phyloP scores from a whole-genome alignment of 2,329 filamentous ascomycete species.

The Diaporthe aspalathi region DNA sequence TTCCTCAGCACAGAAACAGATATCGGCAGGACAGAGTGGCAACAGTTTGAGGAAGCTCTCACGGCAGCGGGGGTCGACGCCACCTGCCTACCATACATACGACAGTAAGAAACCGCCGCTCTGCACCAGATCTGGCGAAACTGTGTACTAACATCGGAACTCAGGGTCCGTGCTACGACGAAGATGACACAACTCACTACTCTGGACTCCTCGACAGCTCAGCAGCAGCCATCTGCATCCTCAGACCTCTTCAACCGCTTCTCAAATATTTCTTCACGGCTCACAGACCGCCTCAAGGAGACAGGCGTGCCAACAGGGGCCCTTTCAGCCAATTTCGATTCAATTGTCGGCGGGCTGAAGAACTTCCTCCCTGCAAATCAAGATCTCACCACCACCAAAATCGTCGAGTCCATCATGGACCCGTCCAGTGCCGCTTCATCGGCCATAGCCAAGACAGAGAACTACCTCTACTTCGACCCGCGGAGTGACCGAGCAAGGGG shows the following conservation, averaged over 20 bases:
- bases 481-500: slow-evolving; percentile 92
- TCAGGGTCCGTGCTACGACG: slow-evolving; percentile 88
- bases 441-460: slow-evolving; percentile 95
- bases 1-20: slow-evolving; percentile 94
- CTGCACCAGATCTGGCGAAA: slow-evolving; percentile 12
- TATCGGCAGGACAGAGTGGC: slow-evolving; percentile 82
- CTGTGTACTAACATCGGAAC: slow-evolving; percentile 43
- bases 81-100: slow-evolving; percentile 84
- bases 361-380: slow-evolving; percentile 97
- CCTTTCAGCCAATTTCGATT: slow-evolving; percentile 85
- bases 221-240: slow-evolving; percentile 68
- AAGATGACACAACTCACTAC: slow-evolving; percentile 99
- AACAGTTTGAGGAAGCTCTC: slow-evolving; percentile 86
- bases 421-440: slow-evolving; percentile 88
- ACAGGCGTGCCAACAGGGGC: slow-evolving; percentile 79
- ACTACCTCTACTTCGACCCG: slow-evolving; percentile 97
- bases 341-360: slow-evolving; percentile 94
- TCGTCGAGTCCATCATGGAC: slow-evolving; percentile 98
- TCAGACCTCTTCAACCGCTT: slow-evolving; percentile 91
- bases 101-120: slow-evolving; percentile 68
- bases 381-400: slow-evolving; percentile 96
- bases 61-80: slow-evolving; percentile 80
- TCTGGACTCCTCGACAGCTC: slow-evolving; percentile 78
- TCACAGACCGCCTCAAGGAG: slow-evolving; percentile 95
- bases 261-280: slow-evolving; percentile 87